These are phyloP conservation scores for Cercospora canescens DNA, from an alignment of 2,329 filamentous ascomycete species.

Conservation along the genomic window DNA sequence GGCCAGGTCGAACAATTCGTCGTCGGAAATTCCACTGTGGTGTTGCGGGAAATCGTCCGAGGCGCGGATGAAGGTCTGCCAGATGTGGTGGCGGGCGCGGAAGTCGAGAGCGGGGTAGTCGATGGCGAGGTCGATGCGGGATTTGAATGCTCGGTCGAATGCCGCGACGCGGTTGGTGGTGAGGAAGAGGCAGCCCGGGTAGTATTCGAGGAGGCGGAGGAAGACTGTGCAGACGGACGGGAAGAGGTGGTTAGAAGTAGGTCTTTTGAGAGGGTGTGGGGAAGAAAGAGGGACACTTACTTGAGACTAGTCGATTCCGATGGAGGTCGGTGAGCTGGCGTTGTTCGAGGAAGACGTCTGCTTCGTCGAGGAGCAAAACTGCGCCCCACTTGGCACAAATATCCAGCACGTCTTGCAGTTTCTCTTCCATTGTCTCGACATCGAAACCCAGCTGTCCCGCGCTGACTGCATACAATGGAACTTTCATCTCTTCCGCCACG, in stretches of 20 bases:
- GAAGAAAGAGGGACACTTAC: constrained; percentile 11
- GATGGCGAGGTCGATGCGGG: constrained; percentile 36
- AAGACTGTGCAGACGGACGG: constrained; percentile 30
- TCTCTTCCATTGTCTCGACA: constrained; percentile 17
- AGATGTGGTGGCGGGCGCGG: constrained; percentile 31
- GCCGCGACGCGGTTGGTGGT: constrained; percentile 39
- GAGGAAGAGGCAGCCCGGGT: constrained; percentile 32
- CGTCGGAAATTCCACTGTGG: constrained; percentile 14
- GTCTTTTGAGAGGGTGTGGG: too few species aligned
- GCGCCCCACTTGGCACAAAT: constrained; percentile 55
- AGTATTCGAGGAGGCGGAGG: constrained; percentile 41
- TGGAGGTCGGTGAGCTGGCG: constrained; percentile 38
- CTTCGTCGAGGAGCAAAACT: constrained; percentile 60
- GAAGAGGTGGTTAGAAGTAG: not conserved
- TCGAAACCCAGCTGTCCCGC: constrained; percentile 24
- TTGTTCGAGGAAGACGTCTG: constrained; percentile 60
- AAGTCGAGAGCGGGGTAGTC: constrained; percentile 35
- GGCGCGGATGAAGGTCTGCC: constrained; percentile 19
- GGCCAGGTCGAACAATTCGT: constrained; percentile 15
- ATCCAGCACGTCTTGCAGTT: constrained; percentile 35
- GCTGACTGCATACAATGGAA: constrained; percentile 42
- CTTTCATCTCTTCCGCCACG: constrained; percentile 36
- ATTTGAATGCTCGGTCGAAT: constrained; percentile 40
- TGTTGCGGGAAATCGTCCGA: constrained; percentile 16
- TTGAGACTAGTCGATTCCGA: constrained; percentile 41